Base-by-base conservation (phyloP, 441 rosid species). In the Monsonia emarginata region DNA sequence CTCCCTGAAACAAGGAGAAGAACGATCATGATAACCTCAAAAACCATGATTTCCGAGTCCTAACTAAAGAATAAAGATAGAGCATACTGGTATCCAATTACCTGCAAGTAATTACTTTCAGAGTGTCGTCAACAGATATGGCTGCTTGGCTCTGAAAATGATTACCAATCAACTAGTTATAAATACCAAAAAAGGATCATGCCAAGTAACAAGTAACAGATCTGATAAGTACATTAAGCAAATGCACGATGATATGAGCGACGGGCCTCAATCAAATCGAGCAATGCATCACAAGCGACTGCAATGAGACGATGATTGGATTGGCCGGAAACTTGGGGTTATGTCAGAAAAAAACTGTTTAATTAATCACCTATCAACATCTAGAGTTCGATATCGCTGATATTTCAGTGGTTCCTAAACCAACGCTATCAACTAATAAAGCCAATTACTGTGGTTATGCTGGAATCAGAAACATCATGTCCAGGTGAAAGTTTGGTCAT, bases 41-140 rank as follows among this genome's bases (percentile, higher is more conserved):
- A n/a, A 30, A 25, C 6, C 25, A 24, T 13, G 40, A 5, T 21
- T 50, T 26, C 32, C 54, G 60, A 38, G 65, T 66, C 9, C 16
- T 30, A 2, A 31, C 22, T 56, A 48, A 48, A 70, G 9, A 31
- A 16, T 56, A 48, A 48, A 70, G 9, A 64, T 46, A 10, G 3
- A 65, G 18, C 61, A 32, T 24, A 65, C 46, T 27, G 32, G 52
- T 2, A 65, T 16, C 40, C 65, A 52, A 10, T 54, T 70, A 90
- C 98, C 98, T 88, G 90, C 98, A 92, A 68, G 86, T 78, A 63
- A 86, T 82, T 68, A 91, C 80, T 83, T 89, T 89, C 72, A 92
- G 75, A 4, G 96, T 85, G 74, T 83, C 98, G 61, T 84, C 95
- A 69, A 92, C 95, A 4, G 95, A 86, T 63, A 89, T 69, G 11